These are phyloP conservation scores for Fusarium proliferatum DNA, from an alignment of 2,329 filamentous ascomycete species.

Conservation along the genomic window DNA sequence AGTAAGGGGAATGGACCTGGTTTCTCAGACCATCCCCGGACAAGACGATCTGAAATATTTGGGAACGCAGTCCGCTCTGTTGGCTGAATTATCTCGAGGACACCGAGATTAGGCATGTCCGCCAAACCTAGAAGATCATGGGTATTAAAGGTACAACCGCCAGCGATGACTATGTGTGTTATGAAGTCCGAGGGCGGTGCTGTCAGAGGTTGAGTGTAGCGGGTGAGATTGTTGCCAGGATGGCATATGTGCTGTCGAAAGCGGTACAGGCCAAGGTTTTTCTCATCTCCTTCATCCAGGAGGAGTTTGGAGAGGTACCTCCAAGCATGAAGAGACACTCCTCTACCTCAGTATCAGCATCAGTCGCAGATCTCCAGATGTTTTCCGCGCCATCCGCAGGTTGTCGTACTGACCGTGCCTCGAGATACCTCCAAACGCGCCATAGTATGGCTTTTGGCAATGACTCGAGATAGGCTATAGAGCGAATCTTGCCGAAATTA, in stretches of 20 bases:
- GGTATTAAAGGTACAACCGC: slow-evolving; percentile 49
- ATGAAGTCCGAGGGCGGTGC: slow-evolving; percentile 54
- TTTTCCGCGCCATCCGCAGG: neutral
- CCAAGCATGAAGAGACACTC: slow-evolving; percentile 55
- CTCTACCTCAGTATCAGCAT: slow-evolving; percentile 37
- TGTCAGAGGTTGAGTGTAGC: slow-evolving; percentile 54
- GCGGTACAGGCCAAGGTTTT: slow-evolving; percentile 52
- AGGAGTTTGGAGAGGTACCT: slow-evolving; percentile 53
- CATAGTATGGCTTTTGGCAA: slow-evolving; percentile 51
- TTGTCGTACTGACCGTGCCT: slow-evolving; percentile 50
- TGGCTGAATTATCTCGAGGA: slow-evolving; percentile 60
- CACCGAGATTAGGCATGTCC: slow-evolving; percentile 58
- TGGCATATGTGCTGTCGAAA: slow-evolving; percentile 55
- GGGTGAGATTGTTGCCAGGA: slow-evolving; percentile 48
- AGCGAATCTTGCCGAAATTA: slow-evolving; percentile 50
- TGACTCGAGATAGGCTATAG: slow-evolving; percentile 48
- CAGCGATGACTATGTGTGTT: slow-evolving; percentile 55
- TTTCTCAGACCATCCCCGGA: slow-evolving; percentile 58
- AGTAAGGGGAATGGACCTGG: slow-evolving; percentile 58
- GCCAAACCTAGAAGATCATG: slow-evolving; percentile 56
- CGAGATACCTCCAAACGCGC: slow-evolving; percentile 55
- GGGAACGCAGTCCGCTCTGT: slow-evolving; percentile 48
- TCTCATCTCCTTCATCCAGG: slow-evolving; percentile 48
- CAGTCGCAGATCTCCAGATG: neutral
- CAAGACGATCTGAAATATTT: slow-evolving; percentile 57